Percentiles rank a stretch among this genome's conserved stretches.
Conservation (phyloP, 371 early-diverging fungal genomes). For the Rhizopus stolonifer region DNA sequence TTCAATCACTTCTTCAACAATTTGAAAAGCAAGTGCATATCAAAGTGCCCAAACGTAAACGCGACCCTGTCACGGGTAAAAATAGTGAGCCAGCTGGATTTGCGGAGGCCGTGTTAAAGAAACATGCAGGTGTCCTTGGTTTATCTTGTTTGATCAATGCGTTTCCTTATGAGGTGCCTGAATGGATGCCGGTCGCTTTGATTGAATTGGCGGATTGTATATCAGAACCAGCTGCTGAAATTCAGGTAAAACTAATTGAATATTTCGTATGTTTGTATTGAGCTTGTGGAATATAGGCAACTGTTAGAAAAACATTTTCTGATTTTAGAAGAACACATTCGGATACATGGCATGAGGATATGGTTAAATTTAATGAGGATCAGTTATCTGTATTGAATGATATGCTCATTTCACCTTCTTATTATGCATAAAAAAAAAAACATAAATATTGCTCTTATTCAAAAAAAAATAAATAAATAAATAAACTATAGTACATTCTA, state of each 20-base stretch:
- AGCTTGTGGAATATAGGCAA: slow-evolving; percentile 64
- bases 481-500: too few species aligned
- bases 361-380: slow-evolving; percentile 70
- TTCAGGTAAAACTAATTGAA: slow-evolving; percentile 54
- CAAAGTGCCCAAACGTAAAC: slow-evolving; percentile 45
- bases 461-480: too few species aligned
- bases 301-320: slow-evolving; percentile 84
- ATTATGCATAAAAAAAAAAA: slow-evolving; percentile 79
- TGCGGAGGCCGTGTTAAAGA: slow-evolving; percentile 61
- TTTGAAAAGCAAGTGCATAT: slow-evolving; percentile 35
- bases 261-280: too few species aligned
- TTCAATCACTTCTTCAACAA: slow-evolving; percentile 49
- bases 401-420: slow-evolving; percentile 84
- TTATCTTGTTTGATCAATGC: slow-evolving; percentile 82
- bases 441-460: too few species aligned
- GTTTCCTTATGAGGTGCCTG: slow-evolving; percentile 90
- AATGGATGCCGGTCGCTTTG: slow-evolving; percentile 86
- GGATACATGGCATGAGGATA: slow-evolving; percentile 92
- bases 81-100: slow-evolving; percentile 51
- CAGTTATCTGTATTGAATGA: slow-evolving; percentile 80
- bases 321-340: slow-evolving; percentile 92
- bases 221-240: slow-evolving; percentile 85
- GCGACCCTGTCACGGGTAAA: slow-evolving; percentile 43
- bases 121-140: slow-evolving; percentile 89
- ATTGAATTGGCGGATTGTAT: slow-evolving; percentile 73